Base-by-base conservation (phyloP, 305 asterid species). In the Fraxinus platypoda region DNA sequence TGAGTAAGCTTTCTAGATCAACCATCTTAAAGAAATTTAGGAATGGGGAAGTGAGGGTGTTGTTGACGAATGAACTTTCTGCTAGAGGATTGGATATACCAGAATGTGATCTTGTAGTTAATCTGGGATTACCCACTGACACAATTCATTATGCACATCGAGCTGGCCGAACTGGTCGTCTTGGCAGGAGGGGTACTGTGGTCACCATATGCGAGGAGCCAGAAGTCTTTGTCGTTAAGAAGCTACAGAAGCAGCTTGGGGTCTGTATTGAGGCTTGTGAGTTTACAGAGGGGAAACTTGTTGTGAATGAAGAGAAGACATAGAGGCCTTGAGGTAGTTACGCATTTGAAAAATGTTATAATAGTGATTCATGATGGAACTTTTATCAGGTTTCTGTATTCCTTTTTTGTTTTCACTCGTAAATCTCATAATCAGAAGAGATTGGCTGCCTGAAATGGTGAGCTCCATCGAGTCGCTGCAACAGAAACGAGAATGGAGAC, bases 51-150 rank as follows among this genome's bases (percentile, higher is more conserved):
- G 87, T 94, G 38, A 91, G 97, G 83, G 97, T 96, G 72, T 81
- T 96, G 87, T 33, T 96, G 83, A 96, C 99, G 11, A 96, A 90
- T 74, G 99, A 96, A 87, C 98, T 96, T 28, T 94, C 98, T 8
- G 99, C 99, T 7, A 90, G 99, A 84, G 98, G 99, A 81, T 89
- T 96, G 79, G 99, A 96, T 86, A 83, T 96, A 26, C 96, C 98
- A 2, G 98, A 94, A 82, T 96, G 99, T 80, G 98, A 96, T 85
- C 98, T 96, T 75, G 99, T 96, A 33, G 99, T 96, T 72, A 94
- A 96, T 85, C 88, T 96, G 84, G 98, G 78, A 80, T 80, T 96
- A 85, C 98, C 99, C 12, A 96, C 99, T n/a, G 98, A 96, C 85
- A 85, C 98, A 0, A 89, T 81, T 79, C 99, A 96, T 78, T 96